phyloP scores from a whole-genome alignment of 2,329 filamentous ascomycete species.

The Moelleriella libera region DNA sequence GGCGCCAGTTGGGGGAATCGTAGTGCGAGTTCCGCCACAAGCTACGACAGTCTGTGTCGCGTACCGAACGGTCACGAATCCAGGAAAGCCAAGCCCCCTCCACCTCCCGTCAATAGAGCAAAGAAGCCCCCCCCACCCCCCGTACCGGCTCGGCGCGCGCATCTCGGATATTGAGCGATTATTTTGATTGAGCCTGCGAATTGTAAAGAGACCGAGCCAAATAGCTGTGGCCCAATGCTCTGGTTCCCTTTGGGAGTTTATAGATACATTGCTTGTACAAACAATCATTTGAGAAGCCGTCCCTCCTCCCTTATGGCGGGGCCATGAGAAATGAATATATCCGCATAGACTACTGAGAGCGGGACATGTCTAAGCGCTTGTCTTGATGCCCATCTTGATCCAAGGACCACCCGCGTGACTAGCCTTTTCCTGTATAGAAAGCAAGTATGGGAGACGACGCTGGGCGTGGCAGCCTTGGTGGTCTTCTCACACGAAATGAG shows the following conservation, averaged over 20 bases:
- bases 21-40: slow-evolving; percentile 41
- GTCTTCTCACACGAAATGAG: background rate
- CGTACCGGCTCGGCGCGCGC: slow-evolving; percentile 16
- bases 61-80: slow-evolving; percentile 11
- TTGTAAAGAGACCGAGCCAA: too few relatives aligned
- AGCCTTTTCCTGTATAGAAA: too few relatives aligned
- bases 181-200: background rate
- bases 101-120: slow-evolving; percentile 33
- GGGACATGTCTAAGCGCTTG: background rate
- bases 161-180: slow-evolving; percentile 6
- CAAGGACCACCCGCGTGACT: too few relatives aligned
- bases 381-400: too few relatives aligned
- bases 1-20: slow-evolving; percentile 37
- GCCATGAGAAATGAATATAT: slow-evolving; percentile 1
- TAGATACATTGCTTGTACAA: background rate
- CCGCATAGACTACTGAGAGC: background rate
- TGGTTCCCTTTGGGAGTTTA: background rate
- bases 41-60: slow-evolving; percentile 32
- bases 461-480: background rate
- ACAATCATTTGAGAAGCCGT: background rate
- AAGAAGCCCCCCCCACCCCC: slow-evolving; percentile 23
- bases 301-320: background rate
- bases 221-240: too few relatives aligned
- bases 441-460: background rate
- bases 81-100: slow-evolving; percentile 42